A percentile compares a stretch with the other conserved stretches of the same genome.
These are phyloP conservation scores for Orbilia oligospora DNA, from an alignment of 2,329 filamentous ascomycete genomes.

Conservation along the genomic window DNA sequence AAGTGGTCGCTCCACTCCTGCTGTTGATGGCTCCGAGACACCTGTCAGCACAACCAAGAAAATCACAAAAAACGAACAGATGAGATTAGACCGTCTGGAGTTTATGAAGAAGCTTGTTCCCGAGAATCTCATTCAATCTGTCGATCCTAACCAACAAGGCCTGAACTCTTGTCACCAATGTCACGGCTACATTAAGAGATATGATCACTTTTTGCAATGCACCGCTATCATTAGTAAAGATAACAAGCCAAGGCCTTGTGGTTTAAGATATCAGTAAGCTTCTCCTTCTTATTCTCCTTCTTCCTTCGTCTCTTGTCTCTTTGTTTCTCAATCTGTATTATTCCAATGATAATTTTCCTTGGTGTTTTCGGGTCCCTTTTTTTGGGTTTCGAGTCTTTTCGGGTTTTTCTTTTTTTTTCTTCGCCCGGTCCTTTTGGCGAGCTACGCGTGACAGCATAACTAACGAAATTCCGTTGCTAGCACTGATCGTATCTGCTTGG, in stretches of 20 bases:
- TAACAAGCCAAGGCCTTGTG: slow-evolving; percentile 54
- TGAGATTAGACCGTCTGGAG: slow-evolving; percentile 49
- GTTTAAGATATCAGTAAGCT: slow-evolving; percentile 56
- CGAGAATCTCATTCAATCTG: slow-evolving; percentile 51
- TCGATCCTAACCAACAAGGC: slow-evolving; percentile 55
- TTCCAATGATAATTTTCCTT: too few species aligned
- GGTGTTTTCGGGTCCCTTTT: background rate
- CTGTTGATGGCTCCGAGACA: slow-evolving; percentile 45
- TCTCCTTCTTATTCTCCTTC: background rate
- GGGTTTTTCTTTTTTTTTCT: background rate
- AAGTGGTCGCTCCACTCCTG: slow-evolving; percentile 48
- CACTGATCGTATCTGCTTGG: slow-evolving; percentile 58
- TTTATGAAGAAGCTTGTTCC: slow-evolving; percentile 59
- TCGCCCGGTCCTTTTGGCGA: background rate
- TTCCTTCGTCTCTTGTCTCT: slow-evolving; percentile 5
- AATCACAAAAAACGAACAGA: slow-evolving; percentile 58
- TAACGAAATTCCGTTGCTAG: slow-evolving; percentile 21
- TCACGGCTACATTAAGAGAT: slow-evolving; percentile 57
- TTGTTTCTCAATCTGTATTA: slow-evolving; percentile 8
- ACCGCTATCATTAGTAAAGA: slow-evolving; percentile 56
- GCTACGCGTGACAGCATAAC: slow-evolving; percentile 20
- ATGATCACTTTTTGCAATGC: slow-evolving; percentile 57
- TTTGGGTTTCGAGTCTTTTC: background rate
- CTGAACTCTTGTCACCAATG: slow-evolving; percentile 56
- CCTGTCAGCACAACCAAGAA: slow-evolving; percentile 49